A percentile compares a stretch with the other conserved stretches of the same genome.
phyloP scores from a whole-genome alignment of 164 flowering plant species.

The Platanus orientalis region DNA sequence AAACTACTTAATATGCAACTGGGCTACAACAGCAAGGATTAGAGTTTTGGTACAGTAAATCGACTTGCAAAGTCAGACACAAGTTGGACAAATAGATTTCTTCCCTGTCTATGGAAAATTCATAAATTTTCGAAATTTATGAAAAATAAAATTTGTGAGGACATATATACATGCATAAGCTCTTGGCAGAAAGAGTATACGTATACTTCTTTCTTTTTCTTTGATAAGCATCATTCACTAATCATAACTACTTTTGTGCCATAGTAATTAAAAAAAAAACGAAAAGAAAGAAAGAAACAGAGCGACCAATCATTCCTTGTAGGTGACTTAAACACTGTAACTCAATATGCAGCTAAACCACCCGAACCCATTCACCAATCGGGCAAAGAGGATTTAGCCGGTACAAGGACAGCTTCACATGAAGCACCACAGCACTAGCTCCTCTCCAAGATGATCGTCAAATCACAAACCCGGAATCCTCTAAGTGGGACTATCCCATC shows the following conservation, averaged over 20 bases:
- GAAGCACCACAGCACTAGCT: neutral
- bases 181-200: no score
- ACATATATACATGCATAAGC: no score
- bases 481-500: neutral
- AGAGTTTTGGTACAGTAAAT: neutral
- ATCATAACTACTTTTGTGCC: no score
- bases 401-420: neutral
- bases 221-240: no score
- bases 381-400: neutral
- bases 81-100: neutral
- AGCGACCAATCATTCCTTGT: neutral
- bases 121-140: neutral
- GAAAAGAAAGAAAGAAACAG: neutral
- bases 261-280: no score
- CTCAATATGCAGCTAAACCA: neutral
- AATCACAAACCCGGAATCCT: neutral
- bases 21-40: neutral
- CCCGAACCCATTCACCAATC: neutral
- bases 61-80: neutral
- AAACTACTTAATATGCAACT: neutral
- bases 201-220: no score
- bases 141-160: neutral
- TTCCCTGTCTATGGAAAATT: neutral
- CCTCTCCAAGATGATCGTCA: no score
- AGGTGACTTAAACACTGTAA: neutral